Evolutionary conservation across 495 filamentous ascomycete species (phyloP).

Genomic region (Terfezia boudieri): DNA sequence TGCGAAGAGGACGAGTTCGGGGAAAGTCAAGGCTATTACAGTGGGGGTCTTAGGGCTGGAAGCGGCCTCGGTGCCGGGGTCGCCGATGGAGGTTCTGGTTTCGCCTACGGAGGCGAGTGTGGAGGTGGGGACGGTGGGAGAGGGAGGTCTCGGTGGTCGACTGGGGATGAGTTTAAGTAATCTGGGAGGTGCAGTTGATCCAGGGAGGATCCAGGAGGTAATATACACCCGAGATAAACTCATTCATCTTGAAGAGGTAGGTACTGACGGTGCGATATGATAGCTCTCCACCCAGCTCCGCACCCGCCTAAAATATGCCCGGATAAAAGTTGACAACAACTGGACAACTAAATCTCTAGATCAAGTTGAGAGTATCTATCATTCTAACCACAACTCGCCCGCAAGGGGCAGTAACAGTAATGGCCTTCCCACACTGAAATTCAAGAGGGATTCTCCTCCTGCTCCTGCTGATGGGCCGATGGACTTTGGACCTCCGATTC

Average conservation of each 20-base stretch:
- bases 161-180: no score
- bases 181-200: neutral
- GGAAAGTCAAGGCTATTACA: neutral
- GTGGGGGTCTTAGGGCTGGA: no score
- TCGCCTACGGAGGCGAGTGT: no score
- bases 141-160: no score
- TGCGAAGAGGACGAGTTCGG: neutral
- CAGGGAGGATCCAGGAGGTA: neutral
- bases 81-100: neutral
- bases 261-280: neutral
- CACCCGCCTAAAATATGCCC: constrained; percentile 46
- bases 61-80: neutral
- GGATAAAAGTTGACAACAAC: constrained; percentile 48
- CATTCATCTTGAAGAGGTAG: neutral
- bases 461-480: constrained; percentile 10
- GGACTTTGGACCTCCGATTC: neutral
- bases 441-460: constrained; percentile 16
- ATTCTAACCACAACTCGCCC: constrained; percentile 1
- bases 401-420: constrained; percentile 19
- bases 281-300: constrained; percentile 43
- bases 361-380: constrained; percentile 30
- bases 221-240: neutral
- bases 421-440: constrained; percentile 17
- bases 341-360: constrained; percentile 33
- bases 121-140: no score